Percentiles rank a stretch among this genome's conserved stretches.
These are phyloP conservation scores for Hypoxylon trugodes DNA, from an alignment of 495 filamentous ascomycete genomes.

Conservation along the genomic window DNA sequence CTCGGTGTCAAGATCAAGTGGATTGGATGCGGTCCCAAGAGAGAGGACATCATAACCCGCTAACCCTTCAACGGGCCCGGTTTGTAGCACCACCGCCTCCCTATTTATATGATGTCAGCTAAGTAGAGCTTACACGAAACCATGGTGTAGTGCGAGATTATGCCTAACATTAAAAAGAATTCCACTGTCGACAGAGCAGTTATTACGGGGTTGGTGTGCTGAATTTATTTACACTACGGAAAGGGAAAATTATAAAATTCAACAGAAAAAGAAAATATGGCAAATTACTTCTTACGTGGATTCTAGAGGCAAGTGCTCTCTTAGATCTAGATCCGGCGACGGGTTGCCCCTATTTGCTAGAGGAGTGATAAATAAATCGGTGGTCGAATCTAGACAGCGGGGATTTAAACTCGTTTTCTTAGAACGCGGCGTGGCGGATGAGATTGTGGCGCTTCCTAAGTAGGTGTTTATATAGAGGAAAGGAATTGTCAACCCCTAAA, in stretches of 20 bases:
- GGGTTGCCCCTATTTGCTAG: constrained; percentile 17
- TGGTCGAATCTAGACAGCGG: neutral
- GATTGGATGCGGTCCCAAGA: constrained; percentile 79
- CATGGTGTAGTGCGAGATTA: no score
- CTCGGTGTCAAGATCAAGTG: constrained; percentile 75
- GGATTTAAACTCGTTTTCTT: no score
- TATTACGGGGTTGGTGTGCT: neutral
- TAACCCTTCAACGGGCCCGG: neutral
- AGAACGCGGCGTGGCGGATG: no score
- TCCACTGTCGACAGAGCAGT: no score
- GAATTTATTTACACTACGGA: neutral
- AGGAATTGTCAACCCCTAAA: neutral
- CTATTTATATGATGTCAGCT: neutral
- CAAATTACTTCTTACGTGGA: neutral
- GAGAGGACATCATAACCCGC: constrained; percentile 58
- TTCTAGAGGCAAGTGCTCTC: constrained; percentile 22
- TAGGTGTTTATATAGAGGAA: neutral
- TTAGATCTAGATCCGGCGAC: constrained; percentile 24
- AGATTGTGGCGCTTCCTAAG: no score
- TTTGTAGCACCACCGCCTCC: neutral
- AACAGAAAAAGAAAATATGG: neutral
- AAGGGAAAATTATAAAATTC: neutral
- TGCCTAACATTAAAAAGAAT: neutral
- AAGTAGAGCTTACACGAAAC: no score
- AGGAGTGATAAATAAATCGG: neutral